phyloP scores from a whole-genome alignment of 768 basidiomycete species.

The Russula abietina region DNA sequence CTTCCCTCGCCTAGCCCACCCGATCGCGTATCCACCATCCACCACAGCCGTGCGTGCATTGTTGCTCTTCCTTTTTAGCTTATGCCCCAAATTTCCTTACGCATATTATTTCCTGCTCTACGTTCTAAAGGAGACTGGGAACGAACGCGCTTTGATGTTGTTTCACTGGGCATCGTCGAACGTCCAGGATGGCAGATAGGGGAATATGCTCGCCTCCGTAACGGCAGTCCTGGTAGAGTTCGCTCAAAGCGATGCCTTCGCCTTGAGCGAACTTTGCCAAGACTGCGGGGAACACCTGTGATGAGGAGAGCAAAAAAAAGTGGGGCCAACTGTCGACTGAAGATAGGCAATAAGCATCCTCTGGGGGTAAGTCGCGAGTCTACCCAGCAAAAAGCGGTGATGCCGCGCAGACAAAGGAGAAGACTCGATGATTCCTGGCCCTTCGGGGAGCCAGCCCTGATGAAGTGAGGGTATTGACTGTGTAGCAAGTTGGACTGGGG shows the following conservation, averaged over 20 bases:
- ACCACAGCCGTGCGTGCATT: too few species aligned
- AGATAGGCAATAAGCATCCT: neutral
- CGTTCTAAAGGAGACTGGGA: too few species aligned
- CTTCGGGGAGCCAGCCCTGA: neutral
- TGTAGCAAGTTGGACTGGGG: neutral
- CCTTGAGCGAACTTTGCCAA: too few species aligned
- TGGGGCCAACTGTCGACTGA: neutral
- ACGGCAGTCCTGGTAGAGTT: conserved; percentile 10
- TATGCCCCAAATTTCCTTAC: too few species aligned
- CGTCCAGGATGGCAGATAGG: conserved; percentile 8
- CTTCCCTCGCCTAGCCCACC: too few species aligned
- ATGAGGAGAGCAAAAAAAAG: too few species aligned
- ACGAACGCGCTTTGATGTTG: conserved; percentile 15
- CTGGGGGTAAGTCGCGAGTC: neutral
- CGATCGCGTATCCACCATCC: too few species aligned
- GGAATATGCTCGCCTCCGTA: conserved; percentile 10
- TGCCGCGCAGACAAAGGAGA: neutral
- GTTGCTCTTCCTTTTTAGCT: too few species aligned
- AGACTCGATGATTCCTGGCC: neutral
- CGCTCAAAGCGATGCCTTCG: conserved; percentile 14
- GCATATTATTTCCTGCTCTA: too few species aligned
- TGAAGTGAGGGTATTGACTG: too few species aligned
- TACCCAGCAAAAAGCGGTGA: conserved; percentile 4
- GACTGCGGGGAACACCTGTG: too few species aligned
- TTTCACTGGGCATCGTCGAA: conserved; percentile 4